A percentile compares a stretch with the other conserved stretches of the same genome.
phyloP scores from a whole-genome alignment of 148 eudicot species.

The Oxyria digyna region DNA sequence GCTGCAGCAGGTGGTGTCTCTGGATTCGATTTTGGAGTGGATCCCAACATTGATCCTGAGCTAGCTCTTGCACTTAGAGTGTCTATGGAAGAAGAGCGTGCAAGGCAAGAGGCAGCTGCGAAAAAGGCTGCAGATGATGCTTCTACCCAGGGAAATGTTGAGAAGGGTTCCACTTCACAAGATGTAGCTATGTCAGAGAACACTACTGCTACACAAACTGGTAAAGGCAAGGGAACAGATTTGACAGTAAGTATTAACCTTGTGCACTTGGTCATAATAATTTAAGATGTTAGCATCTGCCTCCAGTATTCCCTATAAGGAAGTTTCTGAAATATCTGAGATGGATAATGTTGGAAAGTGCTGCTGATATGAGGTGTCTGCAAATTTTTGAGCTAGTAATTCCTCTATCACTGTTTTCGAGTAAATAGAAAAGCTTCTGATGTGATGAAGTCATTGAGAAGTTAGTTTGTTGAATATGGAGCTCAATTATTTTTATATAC shows the following conservation, averaged over 20 bases:
- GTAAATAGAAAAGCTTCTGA: neutral
- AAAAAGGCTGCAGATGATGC: constrained; percentile 92
- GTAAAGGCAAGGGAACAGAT: constrained; percentile 47
- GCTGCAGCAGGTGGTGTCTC: constrained; percentile 90
- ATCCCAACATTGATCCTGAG: constrained; percentile 97
- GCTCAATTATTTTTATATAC: neutral
- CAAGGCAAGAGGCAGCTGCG: constrained; percentile 98
- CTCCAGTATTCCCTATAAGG: too few species aligned
- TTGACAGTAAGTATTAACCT: constrained; percentile 29
- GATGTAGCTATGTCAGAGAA: constrained; percentile 79
- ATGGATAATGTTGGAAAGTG: too few species aligned
- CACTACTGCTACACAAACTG: constrained; percentile 40
- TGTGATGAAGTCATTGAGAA: neutral
- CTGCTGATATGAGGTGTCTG: too few species aligned
- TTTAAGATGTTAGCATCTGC: neutral
- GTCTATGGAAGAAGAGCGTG: constrained; percentile 99
- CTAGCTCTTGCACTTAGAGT: constrained; percentile 96
- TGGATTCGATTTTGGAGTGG: constrained; percentile 85
- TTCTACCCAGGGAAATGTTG: constrained; percentile 53
- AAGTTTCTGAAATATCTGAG: too few species aligned
- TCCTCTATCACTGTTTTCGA: neutral
- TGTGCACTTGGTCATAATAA: neutral
- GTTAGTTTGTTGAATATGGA: neutral
- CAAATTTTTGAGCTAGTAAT: too few species aligned
- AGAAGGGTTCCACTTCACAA: constrained; percentile 53